A percentile compares a stretch with the other conserved stretches of the same genome.
Conservation (phyloP, 225 moss, liverwort and hornwort species). For the Climacium dendroides region DNA sequence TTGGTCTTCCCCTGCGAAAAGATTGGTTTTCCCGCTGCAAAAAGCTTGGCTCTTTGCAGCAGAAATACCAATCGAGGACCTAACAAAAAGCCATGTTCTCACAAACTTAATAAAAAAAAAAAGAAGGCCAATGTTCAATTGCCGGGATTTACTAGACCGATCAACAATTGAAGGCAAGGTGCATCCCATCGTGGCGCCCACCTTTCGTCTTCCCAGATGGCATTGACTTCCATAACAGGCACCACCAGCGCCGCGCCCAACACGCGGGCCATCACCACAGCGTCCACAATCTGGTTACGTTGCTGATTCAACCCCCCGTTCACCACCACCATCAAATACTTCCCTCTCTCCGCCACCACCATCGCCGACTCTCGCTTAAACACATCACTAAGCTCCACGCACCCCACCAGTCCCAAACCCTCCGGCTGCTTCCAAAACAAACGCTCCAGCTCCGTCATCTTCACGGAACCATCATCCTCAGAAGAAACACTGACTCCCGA, state of each 20-base stretch:
- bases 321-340: constrained; percentile 42
- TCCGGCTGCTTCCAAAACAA: constrained; percentile 43
- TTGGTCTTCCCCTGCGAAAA: not conserved
- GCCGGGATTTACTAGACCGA: not conserved
- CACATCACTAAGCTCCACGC: constrained; percentile 10
- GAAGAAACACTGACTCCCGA: not conserved
- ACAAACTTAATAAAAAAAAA: not conserved
- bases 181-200: not conserved
- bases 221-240: constrained; percentile 46
- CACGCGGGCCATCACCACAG: constrained; percentile 53
- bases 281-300: constrained; percentile 55
- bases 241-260: constrained; percentile 33
- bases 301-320: constrained; percentile 56
- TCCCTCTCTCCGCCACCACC: not conserved
- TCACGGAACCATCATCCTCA: not conserved
- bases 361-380: not conserved
- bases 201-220: constrained; percentile 59
- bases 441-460: constrained; percentile 1
- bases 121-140: not conserved
- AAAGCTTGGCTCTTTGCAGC: not conserved
- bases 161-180: not conserved
- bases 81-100: too few species aligned
- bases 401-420: not conserved
- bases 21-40: not conserved
- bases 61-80: not conserved